Base-by-base conservation (phyloP, 148 eudicot species). In the Spergularia bocconei region DNA sequence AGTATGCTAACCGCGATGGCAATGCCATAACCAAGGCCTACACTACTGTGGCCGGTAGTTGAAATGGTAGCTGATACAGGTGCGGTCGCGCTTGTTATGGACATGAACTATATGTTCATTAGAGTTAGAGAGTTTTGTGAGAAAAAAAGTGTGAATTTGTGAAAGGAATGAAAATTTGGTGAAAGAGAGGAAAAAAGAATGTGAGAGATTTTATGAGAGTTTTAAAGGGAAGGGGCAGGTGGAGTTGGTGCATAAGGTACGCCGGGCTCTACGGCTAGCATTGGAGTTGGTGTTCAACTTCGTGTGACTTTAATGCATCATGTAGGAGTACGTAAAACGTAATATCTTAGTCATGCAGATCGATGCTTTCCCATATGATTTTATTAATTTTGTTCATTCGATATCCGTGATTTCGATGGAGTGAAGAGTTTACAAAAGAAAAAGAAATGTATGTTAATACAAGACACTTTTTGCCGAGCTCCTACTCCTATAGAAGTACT, bases 1-100 rank as follows among this genome's bases (percentile, higher is more conserved):
- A 83, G 81, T 72, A 74, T 77, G 60, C 81, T 77, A 12, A 83
- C 62, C 6, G 86, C 75, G 4, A 83, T 83, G 16, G 83, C 86
- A 20, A 83, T 76, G 64, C 80, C 83, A 69, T 83, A 83, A 58
- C 78, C 80, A 5, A 83, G 83, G 21, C 86, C 81, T 0, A 68
- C 79, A 38, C 29, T 61, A 9, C 13, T 47, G 10, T 4, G 60
- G 6, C 17, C 29, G 25, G 63, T 13, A 12, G 72, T 13, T 63
- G 77, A 44, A n/a, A 44, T 59, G 23, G 63, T 19, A 12, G 72
- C 14, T 63, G 77, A 25, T 23, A 44, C 36, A 14, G 75, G 53
- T 36, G 82, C 51, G 71, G 55, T 56, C 48, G 78, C 78, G 57
- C 51, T 70, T 74, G 70, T 54, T 67, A 71, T 74, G 60, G 82